Evolutionary conservation across 2,329 filamentous ascomycete genomes (phyloP).

Genomic region (Didymella pinodella): DNA sequence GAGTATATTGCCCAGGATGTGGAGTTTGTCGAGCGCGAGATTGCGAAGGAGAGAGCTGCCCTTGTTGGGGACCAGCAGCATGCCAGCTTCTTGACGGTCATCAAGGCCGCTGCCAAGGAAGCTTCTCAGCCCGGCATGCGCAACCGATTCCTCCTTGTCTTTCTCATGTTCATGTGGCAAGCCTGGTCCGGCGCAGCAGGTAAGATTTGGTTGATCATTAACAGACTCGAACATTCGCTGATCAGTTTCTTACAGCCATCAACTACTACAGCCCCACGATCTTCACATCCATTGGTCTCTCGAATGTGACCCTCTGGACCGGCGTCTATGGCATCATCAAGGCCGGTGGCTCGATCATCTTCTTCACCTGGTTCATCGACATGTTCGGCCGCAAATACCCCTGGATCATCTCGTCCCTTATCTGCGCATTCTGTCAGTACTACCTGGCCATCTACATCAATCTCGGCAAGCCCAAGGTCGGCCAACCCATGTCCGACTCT

Average conservation of each 20-base stretch:
- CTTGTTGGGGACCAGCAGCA: constrained; percentile 37
- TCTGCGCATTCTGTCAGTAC: constrained; percentile 64
- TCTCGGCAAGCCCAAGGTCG: constrained; percentile 50
- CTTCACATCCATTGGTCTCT: constrained; percentile 70
- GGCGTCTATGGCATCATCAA: constrained; percentile 78
- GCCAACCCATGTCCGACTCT: constrained; percentile 39
- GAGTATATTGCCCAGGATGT: constrained; percentile 80
- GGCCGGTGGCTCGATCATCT: constrained; percentile 71
- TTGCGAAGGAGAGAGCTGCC: constrained; percentile 53
- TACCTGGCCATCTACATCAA: constrained; percentile 67
- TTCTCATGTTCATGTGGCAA: constrained; percentile 79
- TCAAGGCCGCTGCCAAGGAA: constrained; percentile 45
- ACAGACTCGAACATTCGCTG: too few relatives aligned
- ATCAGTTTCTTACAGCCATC: constrained; percentile 53
- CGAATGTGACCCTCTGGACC: constrained; percentile 56
- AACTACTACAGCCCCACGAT: constrained; percentile 79
- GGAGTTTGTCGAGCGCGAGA: constrained; percentile 71
- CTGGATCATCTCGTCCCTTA: constrained; percentile 47
- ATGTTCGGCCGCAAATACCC: constrained; percentile 61
- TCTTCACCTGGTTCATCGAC: constrained; percentile 74
- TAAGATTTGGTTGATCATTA: too few relatives aligned
- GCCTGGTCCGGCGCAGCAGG: constrained; percentile 11
- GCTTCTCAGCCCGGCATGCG: constrained; percentile 41
- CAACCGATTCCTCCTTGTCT: constrained; percentile 76
- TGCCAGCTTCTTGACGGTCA: constrained; percentile 38